These are phyloP conservation scores for Chlamydomonas eustigma DNA, from an alignment of 139 green algal genomes.

Conservation along the genomic window DNA sequence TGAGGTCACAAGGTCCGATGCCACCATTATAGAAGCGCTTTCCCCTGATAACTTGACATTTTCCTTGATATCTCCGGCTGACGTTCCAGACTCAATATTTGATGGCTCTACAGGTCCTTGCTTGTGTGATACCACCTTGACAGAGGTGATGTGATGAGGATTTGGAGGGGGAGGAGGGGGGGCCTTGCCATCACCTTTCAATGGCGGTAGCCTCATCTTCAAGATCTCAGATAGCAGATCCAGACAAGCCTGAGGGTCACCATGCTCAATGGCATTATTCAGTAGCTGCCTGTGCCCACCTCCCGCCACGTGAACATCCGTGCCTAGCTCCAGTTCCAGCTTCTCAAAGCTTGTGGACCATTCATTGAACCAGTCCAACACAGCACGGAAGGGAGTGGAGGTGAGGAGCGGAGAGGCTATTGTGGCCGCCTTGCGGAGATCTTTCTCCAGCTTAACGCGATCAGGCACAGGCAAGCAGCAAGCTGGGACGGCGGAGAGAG, in stretches of 20 bases:
- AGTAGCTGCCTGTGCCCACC: constrained; percentile 6
- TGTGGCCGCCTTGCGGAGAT: not conserved
- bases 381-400: not conserved
- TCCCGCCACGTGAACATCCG: constrained; percentile 6
- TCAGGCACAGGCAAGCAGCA: not conserved
- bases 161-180: not conserved
- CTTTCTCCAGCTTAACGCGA: constrained; percentile 12
- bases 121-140: no score
- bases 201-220: not conserved
- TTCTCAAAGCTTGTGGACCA: not conserved
- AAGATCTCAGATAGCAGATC: constrained; percentile 4
- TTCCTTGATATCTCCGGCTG: no score
- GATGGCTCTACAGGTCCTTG: no score
- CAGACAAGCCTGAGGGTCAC: not conserved
- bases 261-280: constrained; percentile 3
- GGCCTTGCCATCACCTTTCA: not conserved
- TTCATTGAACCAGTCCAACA: constrained; percentile 15
- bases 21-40: no score
- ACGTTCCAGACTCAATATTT: no score
- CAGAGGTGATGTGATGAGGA: no score
- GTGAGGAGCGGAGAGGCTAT: constrained; percentile 4
- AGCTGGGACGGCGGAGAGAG: not conserved
- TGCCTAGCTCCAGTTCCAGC: constrained; percentile 7
- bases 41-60: no score
- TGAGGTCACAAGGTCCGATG: no score